Evolutionary conservation across 2,329 filamentous ascomycete species (phyloP).

Genomic region (Escovopsis weberi): DNA sequence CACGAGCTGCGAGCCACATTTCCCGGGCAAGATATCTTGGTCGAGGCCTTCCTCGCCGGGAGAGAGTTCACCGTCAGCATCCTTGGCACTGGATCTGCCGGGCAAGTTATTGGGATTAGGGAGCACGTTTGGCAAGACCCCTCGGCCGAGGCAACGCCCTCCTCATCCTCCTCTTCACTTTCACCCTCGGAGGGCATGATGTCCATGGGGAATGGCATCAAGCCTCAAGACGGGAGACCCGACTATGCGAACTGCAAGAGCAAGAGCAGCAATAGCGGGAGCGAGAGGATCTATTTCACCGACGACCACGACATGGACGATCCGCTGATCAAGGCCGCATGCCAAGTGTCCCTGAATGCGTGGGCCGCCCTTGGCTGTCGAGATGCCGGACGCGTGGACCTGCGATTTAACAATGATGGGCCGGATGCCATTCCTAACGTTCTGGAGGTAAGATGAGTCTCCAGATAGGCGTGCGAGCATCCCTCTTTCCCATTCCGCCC

Average conservation of each 20-base stretch:
- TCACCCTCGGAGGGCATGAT: neutral
- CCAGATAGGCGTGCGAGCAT: too few species aligned
- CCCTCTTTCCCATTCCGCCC: too few species aligned
- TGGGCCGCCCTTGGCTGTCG: slow-evolving; percentile 3
- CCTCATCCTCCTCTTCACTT: too few species aligned
- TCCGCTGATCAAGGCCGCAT: slow-evolving; percentile 2
- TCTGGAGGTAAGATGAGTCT: slow-evolving; percentile 1
- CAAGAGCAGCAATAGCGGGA: slow-evolving; percentile 1
- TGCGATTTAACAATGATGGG: slow-evolving; percentile 3
- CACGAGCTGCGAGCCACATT: neutral
- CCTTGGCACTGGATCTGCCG: neutral
- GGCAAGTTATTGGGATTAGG: slow-evolving; percentile 2
- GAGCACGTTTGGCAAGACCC: slow-evolving; percentile 3
- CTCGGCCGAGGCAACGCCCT: too few species aligned
- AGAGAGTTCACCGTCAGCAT: slow-evolving; percentile 5
- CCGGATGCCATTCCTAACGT: slow-evolving; percentile 1
- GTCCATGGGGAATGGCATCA: neutral
- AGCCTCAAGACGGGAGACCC: neutral
- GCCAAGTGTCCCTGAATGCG: slow-evolving; percentile 2
- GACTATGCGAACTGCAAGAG: slow-evolving; percentile 2
- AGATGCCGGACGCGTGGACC: slow-evolving; percentile 5
- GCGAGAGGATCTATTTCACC: neutral
- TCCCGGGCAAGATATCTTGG: slow-evolving; percentile 3
- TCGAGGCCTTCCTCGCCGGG: slow-evolving; percentile 3
- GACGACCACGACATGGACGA: slow-evolving; percentile 5